Base-by-base conservation (phyloP, 2,329 filamentous ascomycete genomes). In the Claviceps pusilla region DNA sequence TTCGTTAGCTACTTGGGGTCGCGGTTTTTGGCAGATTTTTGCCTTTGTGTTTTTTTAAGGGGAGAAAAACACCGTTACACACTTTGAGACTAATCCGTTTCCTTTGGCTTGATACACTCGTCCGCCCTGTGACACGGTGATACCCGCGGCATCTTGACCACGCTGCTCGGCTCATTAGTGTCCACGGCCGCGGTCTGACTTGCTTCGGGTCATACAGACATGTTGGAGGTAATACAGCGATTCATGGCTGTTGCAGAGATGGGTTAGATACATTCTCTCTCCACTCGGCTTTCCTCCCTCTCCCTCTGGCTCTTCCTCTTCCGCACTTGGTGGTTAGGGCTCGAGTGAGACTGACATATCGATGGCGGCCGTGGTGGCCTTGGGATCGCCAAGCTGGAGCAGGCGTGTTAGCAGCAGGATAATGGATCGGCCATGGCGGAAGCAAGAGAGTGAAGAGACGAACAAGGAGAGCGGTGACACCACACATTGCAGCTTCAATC, bases 101-200 rank as follows among this genome's bases (percentile, higher is more conserved):
- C 89, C 89, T 72, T 96, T 96, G 74, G 86, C 86, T 66, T 94
- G 88, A 67, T 85, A 91, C 60, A 95, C 84, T 47, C 88, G 79
- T 57, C 90, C 89, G 41, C 87, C 87, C 73, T 77, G 61, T 78
- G 84, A 76, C 76, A 89, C 62, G 74, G 89, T 82, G 61, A 95
- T 91, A 59, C 89, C 89, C 54, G 83, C 87, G 51, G 89, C 89
- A 83, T 95, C 89, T 68, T 94, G 89, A 53, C 88, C 87, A 19
- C 55, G 55, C 55, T 56, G 55, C 33, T 39, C 48, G n/a, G n/a
- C 10, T 39, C 28, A n/a, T 49, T 39, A 49, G 48, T 33, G 33
- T 39, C 4, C n/a, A 33, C 16, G 31, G 2, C 19, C 33, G 33
- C 48, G 33, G 11, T 16, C n/a, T 24, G 48, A 10, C n/a, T 24